Evolutionary conservation across 257 asterid genomes (phyloP), one percentile per base, ranked within the genome.

Genomic region (Solanum corneliomulleri): DNA sequence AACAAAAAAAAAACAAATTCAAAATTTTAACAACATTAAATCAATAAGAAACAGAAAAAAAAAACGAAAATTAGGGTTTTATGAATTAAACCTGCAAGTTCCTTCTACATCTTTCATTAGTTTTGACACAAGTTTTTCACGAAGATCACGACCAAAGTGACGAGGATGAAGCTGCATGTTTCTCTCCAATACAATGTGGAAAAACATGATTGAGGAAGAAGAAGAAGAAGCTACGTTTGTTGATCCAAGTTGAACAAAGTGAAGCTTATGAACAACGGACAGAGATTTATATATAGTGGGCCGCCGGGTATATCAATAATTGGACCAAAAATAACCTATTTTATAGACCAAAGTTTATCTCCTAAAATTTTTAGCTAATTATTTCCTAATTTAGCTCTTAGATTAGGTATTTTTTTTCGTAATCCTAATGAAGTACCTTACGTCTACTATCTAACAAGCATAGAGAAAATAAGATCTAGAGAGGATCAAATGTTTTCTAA

Each of bases 81-180:
- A 1, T 4, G 14, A 74, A 74, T 3, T 27, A 74, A 85, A 94
- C 99, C 99, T 94, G 98, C 99, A 97, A 85, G 98, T 97, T 72
- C 99, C 99, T 88, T 97, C 98, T 9, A 97, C 99, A 64, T 97
- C 99, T 87, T 95, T 97, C 98, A 97, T 93, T 87, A 97, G 98
- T 91, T 97, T 97, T 42, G 98, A 86, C 10, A 95, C 98, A 8
- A 97, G 97, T 89, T 97, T 97, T 25, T 97, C 99, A 47, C 98
- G 93, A 29, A 97, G 95, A 86, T 97, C 99, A 15, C 99, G 98
- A 33, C 98, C 98, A 60, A 97, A 97, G 88, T 97, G 98, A 83
- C 99, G 99, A 11, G 99, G 99, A 89, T 97, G 99, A 41, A 97
- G 91, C 90, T 97, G 99, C 99, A 97, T 97, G 77, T 97, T 97